Percentiles rank a stretch among this genome's conserved stretches.
Conservation (phyloP, 2,329 filamentous ascomycete genomes). For the Alternaria metachromatica region DNA sequence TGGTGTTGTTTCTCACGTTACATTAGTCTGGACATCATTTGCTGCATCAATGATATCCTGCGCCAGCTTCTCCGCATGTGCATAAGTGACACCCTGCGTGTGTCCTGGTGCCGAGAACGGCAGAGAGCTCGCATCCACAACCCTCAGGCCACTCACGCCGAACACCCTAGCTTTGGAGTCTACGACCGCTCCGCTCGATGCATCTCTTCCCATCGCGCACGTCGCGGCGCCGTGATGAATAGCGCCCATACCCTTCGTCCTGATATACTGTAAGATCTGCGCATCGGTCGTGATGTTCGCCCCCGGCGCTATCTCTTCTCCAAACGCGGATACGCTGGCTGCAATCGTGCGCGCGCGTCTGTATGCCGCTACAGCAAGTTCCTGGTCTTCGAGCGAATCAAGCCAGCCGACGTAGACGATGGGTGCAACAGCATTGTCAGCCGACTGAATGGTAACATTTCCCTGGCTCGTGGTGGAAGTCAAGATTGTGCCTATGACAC, state of each 20-base stretch:
- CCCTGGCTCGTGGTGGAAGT: conserved; percentile 8
- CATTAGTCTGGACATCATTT: background rate
- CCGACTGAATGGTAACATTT: conserved; percentile 9
- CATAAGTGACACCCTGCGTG: conserved; percentile 9
- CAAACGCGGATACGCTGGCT: conserved; percentile 6
- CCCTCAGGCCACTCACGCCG: conserved; percentile 9
- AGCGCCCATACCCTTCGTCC: conserved; percentile 4
- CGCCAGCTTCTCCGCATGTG: conserved; percentile 8
- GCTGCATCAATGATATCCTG: conserved; percentile 9
- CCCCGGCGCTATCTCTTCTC: conserved; percentile 8
- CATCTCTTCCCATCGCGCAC: conserved; percentile 2
- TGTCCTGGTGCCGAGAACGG: conserved; percentile 8
- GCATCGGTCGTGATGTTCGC: conserved; percentile 7
- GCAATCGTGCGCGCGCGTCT: conserved; percentile 7
- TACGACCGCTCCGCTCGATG: conserved; percentile 2
- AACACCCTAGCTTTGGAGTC: conserved; percentile 12
- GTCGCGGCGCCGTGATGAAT: conserved; percentile 8
- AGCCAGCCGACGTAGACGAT: conserved; percentile 6
- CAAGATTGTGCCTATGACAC: conserved; percentile 7
- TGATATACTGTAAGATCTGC: conserved; percentile 10
- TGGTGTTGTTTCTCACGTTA: background rate
- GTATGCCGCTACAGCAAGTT: conserved; percentile 12
- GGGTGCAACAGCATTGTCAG: conserved; percentile 3
- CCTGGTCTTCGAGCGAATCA: conserved; percentile 6
- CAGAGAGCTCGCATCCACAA: conserved; percentile 7